A percentile compares a stretch with the other conserved stretches of the same genome.
phyloP scores from a whole-genome alignment of 805 yeast species.

The Cyberlindnera americana region DNA sequence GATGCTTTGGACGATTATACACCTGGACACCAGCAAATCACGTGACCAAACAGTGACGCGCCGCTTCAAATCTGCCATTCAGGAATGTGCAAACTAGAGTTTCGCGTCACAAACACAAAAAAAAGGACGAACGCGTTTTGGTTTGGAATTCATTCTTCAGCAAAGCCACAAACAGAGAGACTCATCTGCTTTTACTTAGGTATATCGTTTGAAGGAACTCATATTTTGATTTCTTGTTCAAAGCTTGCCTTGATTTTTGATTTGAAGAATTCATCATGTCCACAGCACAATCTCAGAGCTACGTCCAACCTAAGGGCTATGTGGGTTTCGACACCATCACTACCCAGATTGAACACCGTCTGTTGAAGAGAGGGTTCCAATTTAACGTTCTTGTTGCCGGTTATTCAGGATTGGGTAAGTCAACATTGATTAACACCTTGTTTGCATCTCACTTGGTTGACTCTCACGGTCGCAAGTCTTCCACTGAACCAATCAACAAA shows the following conservation, averaged over 20 bases:
- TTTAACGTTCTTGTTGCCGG: constrained; percentile 95
- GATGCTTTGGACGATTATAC: neutral
- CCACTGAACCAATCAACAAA: constrained; percentile 71
- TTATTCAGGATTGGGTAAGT: constrained; percentile 89
- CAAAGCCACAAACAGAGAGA: constrained; percentile 7
- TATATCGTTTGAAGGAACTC: too few relatives aligned
- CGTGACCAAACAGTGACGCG: too few relatives aligned
- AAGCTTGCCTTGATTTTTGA: too few relatives aligned
- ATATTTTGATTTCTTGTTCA: too few relatives aligned
- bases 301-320: constrained; percentile 60
- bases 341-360: constrained; percentile 87
- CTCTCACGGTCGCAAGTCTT: constrained; percentile 65
- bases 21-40: constrained; percentile 1
- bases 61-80: constrained; percentile 4
- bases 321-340: constrained; percentile 98
- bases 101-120: constrained; percentile 9
- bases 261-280: constrained; percentile 10
- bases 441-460: constrained; percentile 78
- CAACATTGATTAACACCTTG: constrained; percentile 86
- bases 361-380: constrained; percentile 90
- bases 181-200: too few relatives aligned
- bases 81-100: neutral
- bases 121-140: constrained; percentile 20
- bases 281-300: constrained; percentile 9
- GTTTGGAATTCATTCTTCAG: constrained; percentile 13